phyloP scores from a whole-genome alignment of 139 green algal species.

The Chlamydomonas sp. region DNA sequence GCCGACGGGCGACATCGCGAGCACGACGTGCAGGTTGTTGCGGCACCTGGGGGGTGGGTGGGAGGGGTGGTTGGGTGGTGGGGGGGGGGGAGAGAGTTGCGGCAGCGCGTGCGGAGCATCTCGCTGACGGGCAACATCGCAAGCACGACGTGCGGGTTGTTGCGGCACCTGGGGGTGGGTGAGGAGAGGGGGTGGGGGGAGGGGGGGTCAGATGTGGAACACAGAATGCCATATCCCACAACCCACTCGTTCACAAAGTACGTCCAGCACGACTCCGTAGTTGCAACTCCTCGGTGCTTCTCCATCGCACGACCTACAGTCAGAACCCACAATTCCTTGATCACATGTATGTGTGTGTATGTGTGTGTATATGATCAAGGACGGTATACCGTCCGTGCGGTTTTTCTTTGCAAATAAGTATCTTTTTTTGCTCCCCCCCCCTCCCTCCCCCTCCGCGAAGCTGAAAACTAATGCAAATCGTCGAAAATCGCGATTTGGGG shows the following conservation, averaged over 20 bases:
- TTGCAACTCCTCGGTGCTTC: slow-evolving; percentile 39
- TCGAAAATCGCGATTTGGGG: too few relatives aligned
- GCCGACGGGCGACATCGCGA: slow-evolving; percentile 74
- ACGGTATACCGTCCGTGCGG: too few relatives aligned
- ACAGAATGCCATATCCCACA: slow-evolving; percentile 34
- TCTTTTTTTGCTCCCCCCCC: too few relatives aligned
- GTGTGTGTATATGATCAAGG: too few relatives aligned
- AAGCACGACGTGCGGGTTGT: slow-evolving; percentile 78
- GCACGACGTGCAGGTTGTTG: slow-evolving; percentile 76
- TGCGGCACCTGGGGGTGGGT: too few relatives aligned
- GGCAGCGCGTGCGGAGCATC: slow-evolving; percentile 60
- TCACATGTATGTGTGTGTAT: too few relatives aligned
- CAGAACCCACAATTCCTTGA: too few relatives aligned
- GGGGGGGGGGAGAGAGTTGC: slow-evolving; percentile 81
- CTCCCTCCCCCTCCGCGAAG: too few relatives aligned
- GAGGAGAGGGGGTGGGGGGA: slow-evolving; percentile 83
- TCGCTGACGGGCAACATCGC: slow-evolving; percentile 74
- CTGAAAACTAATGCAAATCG: too few relatives aligned
- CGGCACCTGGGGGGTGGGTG: too few relatives aligned
- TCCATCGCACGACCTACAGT: too few relatives aligned
- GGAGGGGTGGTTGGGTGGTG: slow-evolving; percentile 85
- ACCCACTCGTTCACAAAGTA: slow-evolving; percentile 59
- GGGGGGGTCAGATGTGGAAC: slow-evolving; percentile 78
- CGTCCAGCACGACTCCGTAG: slow-evolving; percentile 65
- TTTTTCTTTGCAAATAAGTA: too few relatives aligned